These are phyloP conservation scores for Yamadazyma triangularis DNA, from an alignment of 1,139 yeast species.

Conservation along the genomic window DNA sequence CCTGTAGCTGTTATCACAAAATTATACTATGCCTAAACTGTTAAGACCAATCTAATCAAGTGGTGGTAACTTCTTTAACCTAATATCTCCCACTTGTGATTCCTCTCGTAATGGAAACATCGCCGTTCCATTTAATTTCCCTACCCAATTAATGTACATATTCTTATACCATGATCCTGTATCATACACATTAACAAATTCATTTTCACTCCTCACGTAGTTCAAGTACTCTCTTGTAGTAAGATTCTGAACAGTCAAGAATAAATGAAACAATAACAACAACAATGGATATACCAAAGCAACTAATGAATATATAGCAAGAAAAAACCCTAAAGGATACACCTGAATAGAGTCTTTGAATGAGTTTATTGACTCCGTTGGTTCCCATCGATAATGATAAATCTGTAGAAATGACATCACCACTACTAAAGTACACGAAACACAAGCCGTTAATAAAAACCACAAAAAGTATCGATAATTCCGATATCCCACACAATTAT, in stretches of 20 bases:
- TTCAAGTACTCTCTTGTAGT: constrained; percentile 68
- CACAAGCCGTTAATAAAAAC: constrained; percentile 26
- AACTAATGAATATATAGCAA: constrained; percentile 43
- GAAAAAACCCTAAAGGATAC: constrained; percentile 43
- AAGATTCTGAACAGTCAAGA: constrained; percentile 52
- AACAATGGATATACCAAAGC: constrained; percentile 51
- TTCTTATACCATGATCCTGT: constrained; percentile 33
- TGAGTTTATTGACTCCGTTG: constrained; percentile 5
- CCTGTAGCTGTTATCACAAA: too few relatives aligned
- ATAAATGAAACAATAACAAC: constrained; percentile 50
- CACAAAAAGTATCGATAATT: constrained; percentile 37
- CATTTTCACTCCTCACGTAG: constrained; percentile 22
- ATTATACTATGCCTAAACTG: too few relatives aligned
- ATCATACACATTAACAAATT: constrained; percentile 42
- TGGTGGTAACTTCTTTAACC: constrained; percentile 29
- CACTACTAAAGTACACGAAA: constrained; percentile 19
- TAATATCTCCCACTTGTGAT: constrained; percentile 38
- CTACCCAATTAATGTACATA: constrained; percentile 43
- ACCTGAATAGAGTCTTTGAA: constrained; percentile 20
- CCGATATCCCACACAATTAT: constrained; percentile 38
- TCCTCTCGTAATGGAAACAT: constrained; percentile 31
- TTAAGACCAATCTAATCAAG: too few relatives aligned
- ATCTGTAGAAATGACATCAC: constrained; percentile 25
- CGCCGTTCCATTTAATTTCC: constrained; percentile 45
- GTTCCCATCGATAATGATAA: constrained; percentile 16